phyloP scores from a whole-genome alignment of 2,329 filamentous ascomycete species.

The Diaporthe nobilis region DNA sequence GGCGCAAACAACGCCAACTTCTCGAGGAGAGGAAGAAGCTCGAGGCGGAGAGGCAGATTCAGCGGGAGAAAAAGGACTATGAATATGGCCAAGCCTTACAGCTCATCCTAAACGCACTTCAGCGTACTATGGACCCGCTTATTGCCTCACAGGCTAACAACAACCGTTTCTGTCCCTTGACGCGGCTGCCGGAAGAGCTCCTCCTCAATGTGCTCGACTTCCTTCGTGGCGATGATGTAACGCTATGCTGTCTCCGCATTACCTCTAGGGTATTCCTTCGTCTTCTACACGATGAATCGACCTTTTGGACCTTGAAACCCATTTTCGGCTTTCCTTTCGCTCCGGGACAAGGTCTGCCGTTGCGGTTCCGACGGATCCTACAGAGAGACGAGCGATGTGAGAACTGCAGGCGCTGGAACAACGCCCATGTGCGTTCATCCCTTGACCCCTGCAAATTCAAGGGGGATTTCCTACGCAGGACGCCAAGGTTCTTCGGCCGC shows the following conservation, averaged over 20 bases:
- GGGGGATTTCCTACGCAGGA: too few relatives aligned
- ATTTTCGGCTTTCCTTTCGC: background rate
- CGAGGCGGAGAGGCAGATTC: constrained; percentile 1
- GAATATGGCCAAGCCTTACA: constrained; percentile 8
- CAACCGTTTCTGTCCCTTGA: constrained; percentile 41
- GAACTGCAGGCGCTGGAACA: constrained; percentile 37
- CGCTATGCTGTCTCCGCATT: constrained; percentile 42
- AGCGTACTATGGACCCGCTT: constrained; percentile 42
- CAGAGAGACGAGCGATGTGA: constrained; percentile 43
- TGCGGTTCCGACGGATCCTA: constrained; percentile 39
- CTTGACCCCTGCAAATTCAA: constrained; percentile 10
- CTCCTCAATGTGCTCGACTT: constrained; percentile 40
- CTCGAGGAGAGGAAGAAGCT: constrained; percentile 10
- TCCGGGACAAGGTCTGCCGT: background rate
- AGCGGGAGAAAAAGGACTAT: constrained; percentile 5
- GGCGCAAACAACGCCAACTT: background rate
- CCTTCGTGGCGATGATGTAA: constrained; percentile 38
- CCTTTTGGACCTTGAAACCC: background rate
- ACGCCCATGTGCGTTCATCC: background rate
- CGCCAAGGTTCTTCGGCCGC: background rate
- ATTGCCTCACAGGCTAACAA: constrained; percentile 44
- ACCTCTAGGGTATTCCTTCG: constrained; percentile 43
- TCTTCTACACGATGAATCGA: constrained; percentile 34
- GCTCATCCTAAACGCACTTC: constrained; percentile 35
- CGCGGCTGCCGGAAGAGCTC: constrained; percentile 44